phyloP scores from a whole-genome alignment of 106 monocot genomes.

The Amphibolis antarctica region DNA sequence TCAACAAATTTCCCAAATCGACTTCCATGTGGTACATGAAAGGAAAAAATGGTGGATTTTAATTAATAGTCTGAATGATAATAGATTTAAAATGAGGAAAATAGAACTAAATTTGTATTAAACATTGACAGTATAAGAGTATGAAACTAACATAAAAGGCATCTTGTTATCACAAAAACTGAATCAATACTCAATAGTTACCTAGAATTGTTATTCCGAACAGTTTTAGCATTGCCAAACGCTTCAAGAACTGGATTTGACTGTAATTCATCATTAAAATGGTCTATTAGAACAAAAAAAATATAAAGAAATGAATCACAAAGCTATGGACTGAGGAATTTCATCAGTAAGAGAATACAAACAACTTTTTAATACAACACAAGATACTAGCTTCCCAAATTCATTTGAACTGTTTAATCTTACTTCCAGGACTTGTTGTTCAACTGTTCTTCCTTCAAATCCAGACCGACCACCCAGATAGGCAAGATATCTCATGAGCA shows the following conservation, averaged over 20 bases:
- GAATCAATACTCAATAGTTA: no score
- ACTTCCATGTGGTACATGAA: conserved; percentile 5
- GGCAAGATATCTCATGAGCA: conserved; percentile 89
- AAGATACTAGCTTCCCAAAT: no score
- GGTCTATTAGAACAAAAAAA: neutral
- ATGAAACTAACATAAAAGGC: neutral
- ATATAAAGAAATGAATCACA: neutral
- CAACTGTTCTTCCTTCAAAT: conserved; percentile 66
- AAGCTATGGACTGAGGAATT: no score
- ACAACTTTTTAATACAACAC: no score
- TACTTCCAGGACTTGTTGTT: conserved; percentile 93
- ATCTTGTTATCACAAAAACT: neutral
- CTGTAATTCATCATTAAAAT: conserved; percentile 5
- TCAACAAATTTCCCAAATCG: conserved; percentile 94
- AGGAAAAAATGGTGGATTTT: neutral
- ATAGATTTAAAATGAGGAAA: neutral
- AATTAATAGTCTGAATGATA: neutral
- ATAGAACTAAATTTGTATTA: neutral
- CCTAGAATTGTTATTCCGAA: conserved; percentile 32
- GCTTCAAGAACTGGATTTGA: conserved; percentile 37
- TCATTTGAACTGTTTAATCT: no score
- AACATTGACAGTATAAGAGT: neutral
- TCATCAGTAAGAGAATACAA: no score
- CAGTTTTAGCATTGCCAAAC: conserved; percentile 36
- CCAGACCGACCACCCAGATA: conserved; percentile 61